Percentiles rank a stretch among this genome's conserved stretches.
Conservation (phyloP, 1,139 yeast species). For the Geotrichum aggregatum region DNA sequence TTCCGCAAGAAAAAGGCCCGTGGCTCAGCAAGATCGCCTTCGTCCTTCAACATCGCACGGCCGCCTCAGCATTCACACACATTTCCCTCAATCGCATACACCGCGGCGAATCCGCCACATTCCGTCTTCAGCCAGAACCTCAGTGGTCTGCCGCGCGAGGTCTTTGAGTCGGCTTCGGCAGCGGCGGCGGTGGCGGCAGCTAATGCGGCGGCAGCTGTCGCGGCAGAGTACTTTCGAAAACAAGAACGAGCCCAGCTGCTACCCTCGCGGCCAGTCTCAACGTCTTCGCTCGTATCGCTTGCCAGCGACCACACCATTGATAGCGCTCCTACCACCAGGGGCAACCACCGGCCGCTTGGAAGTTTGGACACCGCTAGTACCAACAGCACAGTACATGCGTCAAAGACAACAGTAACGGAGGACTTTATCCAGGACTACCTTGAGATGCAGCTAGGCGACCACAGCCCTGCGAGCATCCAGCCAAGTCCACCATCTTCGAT, state of each 20-base stretch:
- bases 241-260: neutral
- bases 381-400: neutral
- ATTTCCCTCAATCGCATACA: neutral
- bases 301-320: neutral
- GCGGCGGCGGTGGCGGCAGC: slow-evolving; percentile 4
- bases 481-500: neutral
- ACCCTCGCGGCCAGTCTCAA: slow-evolving; percentile 5
- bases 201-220: slow-evolving; percentile 1
- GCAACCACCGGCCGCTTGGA: neutral
- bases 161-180: neutral
- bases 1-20: neutral
- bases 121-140: neutral
- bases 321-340: neutral
- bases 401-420: neutral
- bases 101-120: neutral
- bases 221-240: neutral
- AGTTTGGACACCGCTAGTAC: neutral
- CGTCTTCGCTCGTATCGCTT: neutral
- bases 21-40: slow-evolving; percentile 3
- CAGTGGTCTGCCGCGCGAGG: neutral
- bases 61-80: neutral
- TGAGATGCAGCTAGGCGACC: neutral
- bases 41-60: neutral
- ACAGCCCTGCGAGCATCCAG: neutral
- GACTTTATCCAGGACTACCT: neutral